These are phyloP conservation scores for Pseudotulostoma volvatum DNA, from an alignment of 495 filamentous ascomycete genomes.

Conservation along the genomic window DNA sequence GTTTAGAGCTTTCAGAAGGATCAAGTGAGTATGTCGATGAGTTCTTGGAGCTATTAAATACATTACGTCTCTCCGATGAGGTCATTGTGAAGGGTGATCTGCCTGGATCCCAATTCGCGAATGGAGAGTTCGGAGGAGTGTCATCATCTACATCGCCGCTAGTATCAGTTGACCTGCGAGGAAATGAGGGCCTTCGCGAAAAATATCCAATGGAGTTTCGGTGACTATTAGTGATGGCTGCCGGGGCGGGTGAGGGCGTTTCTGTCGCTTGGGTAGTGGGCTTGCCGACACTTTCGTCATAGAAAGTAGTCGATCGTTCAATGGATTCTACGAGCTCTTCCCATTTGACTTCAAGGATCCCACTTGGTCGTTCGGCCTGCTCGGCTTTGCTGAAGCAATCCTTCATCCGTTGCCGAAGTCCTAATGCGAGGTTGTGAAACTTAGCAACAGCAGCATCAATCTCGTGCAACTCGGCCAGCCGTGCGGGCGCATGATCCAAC, in stretches of 20 bases:
- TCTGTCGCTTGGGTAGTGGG: conserved; percentile 27
- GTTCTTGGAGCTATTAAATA: conserved; percentile 32
- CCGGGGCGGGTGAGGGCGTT: conserved; percentile 23
- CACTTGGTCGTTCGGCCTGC: conserved; percentile 46
- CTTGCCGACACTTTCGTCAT: conserved; percentile 21
- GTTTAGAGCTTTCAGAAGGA: conserved; percentile 24
- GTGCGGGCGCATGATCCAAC: conserved; percentile 42
- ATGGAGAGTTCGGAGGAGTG: conserved; percentile 36
- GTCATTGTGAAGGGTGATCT: conserved; percentile 26
- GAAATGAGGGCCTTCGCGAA: conserved; percentile 20
- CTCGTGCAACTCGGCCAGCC: conserved; percentile 22
- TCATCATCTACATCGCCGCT: conserved; percentile 25
- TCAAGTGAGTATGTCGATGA: conserved; percentile 32
- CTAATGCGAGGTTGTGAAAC: conserved; percentile 62
- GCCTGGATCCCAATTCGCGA: conserved; percentile 33
- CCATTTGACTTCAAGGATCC: conserved; percentile 45
- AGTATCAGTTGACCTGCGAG: conserved; percentile 28
- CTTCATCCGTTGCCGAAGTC: conserved; percentile 54
- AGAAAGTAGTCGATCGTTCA: conserved; percentile 36
- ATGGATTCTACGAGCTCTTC: conserved; percentile 60
- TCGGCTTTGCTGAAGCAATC: conserved; percentile 60
- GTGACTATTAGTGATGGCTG: conserved; percentile 16
- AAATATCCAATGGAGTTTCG: conserved; percentile 33
- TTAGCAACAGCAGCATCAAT: conserved; percentile 25
- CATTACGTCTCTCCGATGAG: conserved; percentile 31